phyloP scores from a whole-genome alignment of 2,329 filamentous ascomycete species.

The Colletotrichum sp. region DNA sequence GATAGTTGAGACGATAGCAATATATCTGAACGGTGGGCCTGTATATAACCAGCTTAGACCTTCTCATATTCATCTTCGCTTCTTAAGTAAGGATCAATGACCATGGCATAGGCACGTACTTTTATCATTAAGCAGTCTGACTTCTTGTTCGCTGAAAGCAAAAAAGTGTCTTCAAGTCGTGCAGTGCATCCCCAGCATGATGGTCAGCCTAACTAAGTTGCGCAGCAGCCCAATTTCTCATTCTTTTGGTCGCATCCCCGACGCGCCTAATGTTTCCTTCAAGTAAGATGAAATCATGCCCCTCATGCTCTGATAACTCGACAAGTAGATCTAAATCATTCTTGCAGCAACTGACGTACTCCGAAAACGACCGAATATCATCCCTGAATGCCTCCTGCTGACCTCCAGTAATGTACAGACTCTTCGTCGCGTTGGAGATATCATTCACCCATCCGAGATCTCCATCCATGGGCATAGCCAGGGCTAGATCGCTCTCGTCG shows the following conservation, averaged over 20 bases:
- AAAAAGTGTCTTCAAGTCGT: neutral
- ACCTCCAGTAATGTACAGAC: constrained; percentile 37
- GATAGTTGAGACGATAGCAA: neutral
- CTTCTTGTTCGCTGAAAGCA: neutral
- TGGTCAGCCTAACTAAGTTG: neutral
- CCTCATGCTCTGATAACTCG: constrained; percentile 31
- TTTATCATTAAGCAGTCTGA: neutral
- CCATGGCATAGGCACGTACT: neutral
- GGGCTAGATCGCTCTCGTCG: constrained; percentile 24
- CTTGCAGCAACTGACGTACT: constrained; percentile 24
- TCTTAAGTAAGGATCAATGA: rapidly evolving
- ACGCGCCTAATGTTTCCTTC: constrained; percentile 27
- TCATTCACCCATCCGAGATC: constrained; percentile 31
- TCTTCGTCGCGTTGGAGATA: constrained; percentile 22
- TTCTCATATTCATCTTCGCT: neutral
- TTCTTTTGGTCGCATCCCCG: constrained; percentile 32
- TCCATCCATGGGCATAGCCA: constrained; percentile 33
- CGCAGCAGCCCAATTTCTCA: constrained; percentile 32
- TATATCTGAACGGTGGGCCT: neutral
- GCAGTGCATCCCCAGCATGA: neutral
- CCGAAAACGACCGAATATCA: constrained; percentile 28
- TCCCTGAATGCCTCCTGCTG: constrained; percentile 35
- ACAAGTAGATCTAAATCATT: constrained; percentile 30
- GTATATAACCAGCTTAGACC: neutral
- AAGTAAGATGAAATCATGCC: constrained; percentile 37